Evolutionary conservation across 495 filamentous ascomycete genomes (phyloP).

Genomic region (Cairneyella variabilis): DNA sequence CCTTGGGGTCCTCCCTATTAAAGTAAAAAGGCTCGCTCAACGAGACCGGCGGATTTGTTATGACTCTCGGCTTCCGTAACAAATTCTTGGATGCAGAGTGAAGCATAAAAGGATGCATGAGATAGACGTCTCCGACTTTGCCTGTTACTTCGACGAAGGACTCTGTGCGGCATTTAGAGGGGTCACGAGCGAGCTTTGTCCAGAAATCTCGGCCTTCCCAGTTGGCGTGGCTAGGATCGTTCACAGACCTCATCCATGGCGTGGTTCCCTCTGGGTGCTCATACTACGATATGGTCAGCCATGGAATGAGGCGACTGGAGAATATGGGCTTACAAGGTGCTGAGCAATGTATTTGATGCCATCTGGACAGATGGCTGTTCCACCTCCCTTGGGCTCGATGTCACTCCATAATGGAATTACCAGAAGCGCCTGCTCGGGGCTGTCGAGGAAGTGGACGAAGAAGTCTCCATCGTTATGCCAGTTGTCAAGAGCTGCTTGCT

Average conservation of each 20-base stretch:
- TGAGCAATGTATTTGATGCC: slow-evolving; percentile 54
- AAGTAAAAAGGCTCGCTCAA: slow-evolving; percentile 62
- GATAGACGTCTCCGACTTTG: slow-evolving; percentile 59
- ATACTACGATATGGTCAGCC: slow-evolving; percentile 25
- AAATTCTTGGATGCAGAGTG: slow-evolving; percentile 62
- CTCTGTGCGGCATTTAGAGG: slow-evolving; percentile 26
- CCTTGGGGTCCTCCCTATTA: slow-evolving; percentile 48
- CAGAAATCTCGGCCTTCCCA: slow-evolving; percentile 51
- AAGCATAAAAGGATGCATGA: slow-evolving; percentile 72
- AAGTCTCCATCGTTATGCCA: slow-evolving; percentile 81
- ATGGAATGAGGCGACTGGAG: neutral
- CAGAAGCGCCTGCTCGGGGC: slow-evolving; percentile 65
- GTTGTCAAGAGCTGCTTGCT: slow-evolving; percentile 38
- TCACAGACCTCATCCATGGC: slow-evolving; percentile 55
- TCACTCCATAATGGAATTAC: slow-evolving; percentile 70
- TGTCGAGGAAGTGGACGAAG: slow-evolving; percentile 73
- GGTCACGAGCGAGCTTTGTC: slow-evolving; percentile 39
- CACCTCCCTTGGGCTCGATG: slow-evolving; percentile 57
- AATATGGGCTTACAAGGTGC: slow-evolving; percentile 36
- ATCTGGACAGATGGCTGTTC: slow-evolving; percentile 61
- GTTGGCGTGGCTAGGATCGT: slow-evolving; percentile 35
- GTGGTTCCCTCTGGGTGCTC: slow-evolving; percentile 66
- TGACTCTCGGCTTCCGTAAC: slow-evolving; percentile 55
- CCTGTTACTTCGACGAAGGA: slow-evolving; percentile 66
- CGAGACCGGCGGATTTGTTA: slow-evolving; percentile 68